A percentile compares a stretch with the other conserved stretches of the same genome.
phyloP scores from a whole-genome alignment of 257 asterid genomes.

The Verbena officinalis region DNA sequence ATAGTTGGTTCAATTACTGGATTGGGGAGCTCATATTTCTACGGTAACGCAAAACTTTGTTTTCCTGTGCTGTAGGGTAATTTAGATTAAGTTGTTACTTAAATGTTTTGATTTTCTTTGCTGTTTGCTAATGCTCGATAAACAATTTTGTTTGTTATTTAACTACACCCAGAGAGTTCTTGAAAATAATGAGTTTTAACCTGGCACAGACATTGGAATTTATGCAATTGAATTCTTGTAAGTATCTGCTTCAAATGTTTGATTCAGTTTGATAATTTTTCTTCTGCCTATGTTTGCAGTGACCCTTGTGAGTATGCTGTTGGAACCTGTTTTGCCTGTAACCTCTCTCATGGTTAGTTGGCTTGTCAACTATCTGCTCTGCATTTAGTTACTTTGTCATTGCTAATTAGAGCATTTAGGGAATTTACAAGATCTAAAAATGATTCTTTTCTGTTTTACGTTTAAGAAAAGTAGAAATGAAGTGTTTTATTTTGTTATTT shows the following conservation, averaged over 20 bases:
- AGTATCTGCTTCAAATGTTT: neutral
- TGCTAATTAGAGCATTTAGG: neutral
- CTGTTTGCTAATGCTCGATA: neutral
- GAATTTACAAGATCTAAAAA: no score
- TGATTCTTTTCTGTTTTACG: no score
- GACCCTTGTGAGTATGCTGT: conserved; percentile 54
- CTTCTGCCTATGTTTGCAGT: conserved; percentile 43
- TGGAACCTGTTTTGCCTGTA: conserved; percentile 56
- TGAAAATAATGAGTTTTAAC: neutral
- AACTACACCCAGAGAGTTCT: neutral
- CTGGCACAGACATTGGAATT: neutral
- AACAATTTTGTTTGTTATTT: neutral
- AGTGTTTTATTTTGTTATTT: no score
- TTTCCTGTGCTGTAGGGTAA: neutral
- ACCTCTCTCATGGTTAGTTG: conserved; percentile 59
- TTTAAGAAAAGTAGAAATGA: no score
- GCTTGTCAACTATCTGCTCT: conserved; percentile 3
- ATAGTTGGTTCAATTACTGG: conserved; percentile 58
- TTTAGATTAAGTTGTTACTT: neutral
- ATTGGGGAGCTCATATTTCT: conserved; percentile 47
- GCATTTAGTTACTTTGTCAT: neutral
- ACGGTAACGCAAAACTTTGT: conserved; percentile 45
- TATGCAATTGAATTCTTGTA: neutral
- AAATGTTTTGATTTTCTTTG: neutral
- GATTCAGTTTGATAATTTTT: neutral